Evolutionary conservation across 441 rosid genomes (phyloP), one percentile per base, ranked within the genome.

Genomic region (Corymbia calophylla): DNA sequence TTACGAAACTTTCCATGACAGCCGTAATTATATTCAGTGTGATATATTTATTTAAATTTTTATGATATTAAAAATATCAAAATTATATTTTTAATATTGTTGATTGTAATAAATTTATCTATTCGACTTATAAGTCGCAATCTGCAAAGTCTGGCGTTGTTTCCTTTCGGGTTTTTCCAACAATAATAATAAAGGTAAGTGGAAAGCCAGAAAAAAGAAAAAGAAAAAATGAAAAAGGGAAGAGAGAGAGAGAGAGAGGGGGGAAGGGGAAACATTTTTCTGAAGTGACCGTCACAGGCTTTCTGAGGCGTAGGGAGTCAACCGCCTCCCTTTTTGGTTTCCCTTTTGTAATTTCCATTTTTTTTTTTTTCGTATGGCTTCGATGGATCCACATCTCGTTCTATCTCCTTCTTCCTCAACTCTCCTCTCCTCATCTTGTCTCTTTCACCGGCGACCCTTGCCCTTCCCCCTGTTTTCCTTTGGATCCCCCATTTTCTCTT

Each of bases 331-430:
- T 58, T 95, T 94, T 94, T 92, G 95, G 94, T 88, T 90, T 5
- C 44, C 44, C 44, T 39, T 88, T 87, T 91, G 93, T 89, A 88
- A 39, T 39, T 39, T 39, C 44, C 44, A 39, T 39, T 39, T 39
- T 39, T 4, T 39, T 39, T 39, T 39, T 39, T 93, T 92, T 96
- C 95, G 94, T 94, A 94, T 94, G 99, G 98, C 96, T 96, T 95
- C 94, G 91, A 93, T 86, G 87, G 92, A 91, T 95, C 99, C 98
- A 94, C 99, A 92, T 91, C 87, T 86, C 62, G 44, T 39, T 39
- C 44, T 39, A 39, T 39, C 48, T 5, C 48, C 27, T 88, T 94
- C 91, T 94, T 91, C 93, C 68, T 91, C 54, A 23, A 19, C 15
- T 25, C n/a, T 29, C 25, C 64, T 25, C 73, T 66, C 87, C 23